Conservation (phyloP, 2,329 filamentous ascomycete species). For the Zasmidium citrigriseum region DNA sequence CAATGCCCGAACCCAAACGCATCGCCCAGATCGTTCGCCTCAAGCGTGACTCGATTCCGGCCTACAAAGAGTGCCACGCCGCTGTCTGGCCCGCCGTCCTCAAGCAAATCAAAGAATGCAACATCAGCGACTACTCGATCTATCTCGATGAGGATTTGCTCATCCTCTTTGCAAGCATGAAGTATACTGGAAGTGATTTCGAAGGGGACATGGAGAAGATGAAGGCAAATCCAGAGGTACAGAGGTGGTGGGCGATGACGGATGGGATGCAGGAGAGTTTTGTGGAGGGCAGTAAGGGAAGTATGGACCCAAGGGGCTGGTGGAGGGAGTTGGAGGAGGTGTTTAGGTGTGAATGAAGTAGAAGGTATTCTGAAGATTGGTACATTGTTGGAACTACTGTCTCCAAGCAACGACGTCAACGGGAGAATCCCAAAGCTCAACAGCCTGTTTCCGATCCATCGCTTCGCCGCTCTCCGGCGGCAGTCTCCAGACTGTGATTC, state of each 20-base stretch:
- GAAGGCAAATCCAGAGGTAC: conserved; percentile 70
- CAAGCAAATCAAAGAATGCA: conserved; percentile 72
- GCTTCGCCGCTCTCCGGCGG: conserved; percentile 33
- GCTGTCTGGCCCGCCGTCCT: conserved; percentile 77
- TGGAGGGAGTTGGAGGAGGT: conserved; percentile 71
- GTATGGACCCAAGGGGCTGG: conserved; percentile 60
- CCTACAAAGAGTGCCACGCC: conserved; percentile 74
- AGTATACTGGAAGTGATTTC: conserved; percentile 74
- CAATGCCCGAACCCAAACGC: conserved; percentile 44
- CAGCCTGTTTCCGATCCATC: conserved; percentile 29
- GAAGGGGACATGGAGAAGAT: conserved; percentile 75
- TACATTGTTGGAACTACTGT: conserved; percentile 28
- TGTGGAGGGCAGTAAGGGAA: conserved; percentile 60
- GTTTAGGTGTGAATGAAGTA: conserved; percentile 57
- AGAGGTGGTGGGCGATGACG: conserved; percentile 80
- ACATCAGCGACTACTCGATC: conserved; percentile 75
- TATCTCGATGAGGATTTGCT: conserved; percentile 65
- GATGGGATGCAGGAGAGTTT: too few relatives aligned
- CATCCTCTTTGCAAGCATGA: conserved; percentile 74
- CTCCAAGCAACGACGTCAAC: conserved; percentile 40
- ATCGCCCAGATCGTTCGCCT: conserved; percentile 74
- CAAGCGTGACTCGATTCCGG: conserved; percentile 63
- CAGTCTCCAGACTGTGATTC: conserved; percentile 40
- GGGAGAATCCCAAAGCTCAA: conserved; percentile 37
- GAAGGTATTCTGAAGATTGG: too few relatives aligned